These are phyloP conservation scores for Creolimax fragrantissima DNA, from an alignment of 78 protist species.

Conservation along the genomic window DNA sequence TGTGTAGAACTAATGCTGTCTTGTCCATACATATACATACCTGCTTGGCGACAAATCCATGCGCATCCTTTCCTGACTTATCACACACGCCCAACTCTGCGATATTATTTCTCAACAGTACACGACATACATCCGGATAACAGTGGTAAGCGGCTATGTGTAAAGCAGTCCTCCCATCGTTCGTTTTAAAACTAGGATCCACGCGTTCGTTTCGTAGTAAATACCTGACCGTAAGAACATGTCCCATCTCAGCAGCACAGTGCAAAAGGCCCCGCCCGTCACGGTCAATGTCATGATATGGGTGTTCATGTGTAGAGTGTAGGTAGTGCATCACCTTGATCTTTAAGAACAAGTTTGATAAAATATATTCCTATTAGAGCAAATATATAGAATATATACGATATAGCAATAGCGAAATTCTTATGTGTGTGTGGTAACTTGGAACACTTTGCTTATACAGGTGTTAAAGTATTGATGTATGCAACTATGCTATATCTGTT, in stretches of 20 bases:
- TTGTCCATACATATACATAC: too few species aligned
- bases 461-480: too few species aligned
- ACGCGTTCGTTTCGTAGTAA: background rate
- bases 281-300: background rate
- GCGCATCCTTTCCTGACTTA: background rate
- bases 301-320: background rate
- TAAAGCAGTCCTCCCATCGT: background rate
- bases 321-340: background rate
- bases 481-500: too few species aligned
- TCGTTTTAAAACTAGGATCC: background rate
- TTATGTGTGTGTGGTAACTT: too few species aligned
- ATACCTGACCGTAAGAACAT: background rate
- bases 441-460: too few species aligned
- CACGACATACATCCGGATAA: background rate
- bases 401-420: too few species aligned
- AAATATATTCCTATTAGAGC: too few species aligned
- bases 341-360: background rate
- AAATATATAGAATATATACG: too few species aligned
- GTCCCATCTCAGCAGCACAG: background rate
- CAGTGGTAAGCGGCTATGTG: background rate
- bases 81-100: background rate
- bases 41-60: background rate
- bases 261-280: background rate
- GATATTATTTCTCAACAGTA: background rate
- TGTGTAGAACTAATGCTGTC: too few species aligned